Percentiles rank a stretch among this genome's conserved stretches.
Conservation (phyloP, 179 eudicot species). For the Beta macrorhiza region DNA sequence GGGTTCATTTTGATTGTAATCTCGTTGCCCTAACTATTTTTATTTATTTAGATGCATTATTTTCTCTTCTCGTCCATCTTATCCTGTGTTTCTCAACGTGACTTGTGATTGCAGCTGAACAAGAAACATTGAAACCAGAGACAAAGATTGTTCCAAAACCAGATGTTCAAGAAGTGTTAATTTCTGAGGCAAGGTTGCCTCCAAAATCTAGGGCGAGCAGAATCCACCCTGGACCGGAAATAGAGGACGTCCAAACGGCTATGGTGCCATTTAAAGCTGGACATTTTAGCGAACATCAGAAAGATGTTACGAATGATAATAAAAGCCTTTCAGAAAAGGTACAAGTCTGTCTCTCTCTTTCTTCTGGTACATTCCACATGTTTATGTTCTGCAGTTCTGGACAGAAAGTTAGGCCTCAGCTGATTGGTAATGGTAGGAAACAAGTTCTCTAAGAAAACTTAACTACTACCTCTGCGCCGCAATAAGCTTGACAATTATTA, state of each 20-base stretch:
- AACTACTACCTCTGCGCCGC: too few relatives aligned
- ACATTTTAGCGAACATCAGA: slow-evolving; percentile 15
- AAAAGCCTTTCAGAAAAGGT: slow-evolving; percentile 20
- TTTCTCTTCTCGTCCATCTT: not conserved
- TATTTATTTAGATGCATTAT: not conserved
- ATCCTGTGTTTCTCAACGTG: not conserved
- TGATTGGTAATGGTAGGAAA: not conserved
- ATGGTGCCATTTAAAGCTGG: slow-evolving; percentile 1
- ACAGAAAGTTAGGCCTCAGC: not conserved
- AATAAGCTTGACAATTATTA: too few relatives aligned
- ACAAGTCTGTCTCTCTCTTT: not conserved
- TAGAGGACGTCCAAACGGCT: slow-evolving; percentile 11
- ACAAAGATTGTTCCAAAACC: slow-evolving; percentile 23
- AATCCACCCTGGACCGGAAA: slow-evolving; percentile 17
- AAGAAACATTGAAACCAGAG: slow-evolving; percentile 25
- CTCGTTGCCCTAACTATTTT: slow-evolving; percentile 3
- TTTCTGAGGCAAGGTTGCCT: slow-evolving; percentile 18
- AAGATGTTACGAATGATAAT: slow-evolving; percentile 3
- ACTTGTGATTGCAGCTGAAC: slow-evolving; percentile 31
- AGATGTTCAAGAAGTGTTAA: slow-evolving; percentile 30
- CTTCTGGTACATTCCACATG: not conserved
- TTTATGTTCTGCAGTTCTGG: not conserved
- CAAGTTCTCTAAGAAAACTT: not conserved
- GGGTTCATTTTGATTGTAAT: slow-evolving; percentile 47
- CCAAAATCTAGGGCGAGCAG: slow-evolving; percentile 21